A percentile compares a stretch with the other conserved stretches of the same genome.
Conservation (phyloP, 2,329 filamentous ascomycete species). For the Arthrobotrys megalospora region DNA sequence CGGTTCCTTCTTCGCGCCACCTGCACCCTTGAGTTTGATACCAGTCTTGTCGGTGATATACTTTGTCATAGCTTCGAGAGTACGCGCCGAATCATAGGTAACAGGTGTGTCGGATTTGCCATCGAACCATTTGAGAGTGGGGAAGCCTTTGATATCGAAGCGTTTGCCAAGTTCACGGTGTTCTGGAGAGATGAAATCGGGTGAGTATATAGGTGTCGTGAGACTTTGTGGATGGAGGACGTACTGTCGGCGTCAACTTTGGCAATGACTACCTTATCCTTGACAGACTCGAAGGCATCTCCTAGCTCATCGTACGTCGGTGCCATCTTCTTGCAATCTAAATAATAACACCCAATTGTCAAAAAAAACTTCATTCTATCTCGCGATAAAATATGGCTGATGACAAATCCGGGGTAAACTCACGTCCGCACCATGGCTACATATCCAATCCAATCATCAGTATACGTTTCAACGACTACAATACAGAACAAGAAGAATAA, state of each 20-base stretch:
- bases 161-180: slow-evolving; percentile 86
- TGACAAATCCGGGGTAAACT: slow-evolving; percentile 33
- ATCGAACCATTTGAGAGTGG: slow-evolving; percentile 97
- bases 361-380: background rate
- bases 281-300: slow-evolving; percentile 65
- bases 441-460: slow-evolving; percentile 25
- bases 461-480: background rate
- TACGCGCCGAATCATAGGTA: slow-evolving; percentile 89
- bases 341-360: slow-evolving; percentile 7
- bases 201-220: background rate
- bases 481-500: background rate
- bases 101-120: slow-evolving; percentile 88
- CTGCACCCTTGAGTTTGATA: slow-evolving; percentile 77
- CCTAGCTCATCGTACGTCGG: slow-evolving; percentile 64
- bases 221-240: background rate
- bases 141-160: slow-evolving; percentile 93
- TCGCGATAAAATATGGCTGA: background rate
- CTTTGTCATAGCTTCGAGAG: slow-evolving; percentile 84
- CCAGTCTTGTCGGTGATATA: slow-evolving; percentile 92
- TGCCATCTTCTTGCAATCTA: slow-evolving; percentile 65
- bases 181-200: slow-evolving; percentile 65
- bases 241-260: slow-evolving; percentile 91
- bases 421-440: slow-evolving; percentile 65
- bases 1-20: slow-evolving; percentile 75
- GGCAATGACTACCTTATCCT: slow-evolving; percentile 84